phyloP scores from a whole-genome alignment of 2,329 filamentous ascomycete species.

The Colletotrichum euphorbiae region DNA sequence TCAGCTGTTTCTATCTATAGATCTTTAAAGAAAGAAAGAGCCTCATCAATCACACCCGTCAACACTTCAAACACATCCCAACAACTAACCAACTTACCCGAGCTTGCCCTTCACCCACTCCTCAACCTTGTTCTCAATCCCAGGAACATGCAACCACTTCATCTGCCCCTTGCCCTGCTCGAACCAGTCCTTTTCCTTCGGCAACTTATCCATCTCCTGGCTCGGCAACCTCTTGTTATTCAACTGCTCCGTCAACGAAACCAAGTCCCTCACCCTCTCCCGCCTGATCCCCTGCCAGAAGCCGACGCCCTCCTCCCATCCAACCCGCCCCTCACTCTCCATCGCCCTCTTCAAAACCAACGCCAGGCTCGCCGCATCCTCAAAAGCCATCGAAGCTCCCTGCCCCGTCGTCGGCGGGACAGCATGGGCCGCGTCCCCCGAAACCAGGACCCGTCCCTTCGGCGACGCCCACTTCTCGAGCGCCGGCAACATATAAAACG shows the following conservation, averaged over 20 bases:
- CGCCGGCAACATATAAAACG: conserved; percentile 60
- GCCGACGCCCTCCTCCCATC: conserved; percentile 44
- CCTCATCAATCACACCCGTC: not conserved
- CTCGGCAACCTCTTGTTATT: conserved; percentile 59
- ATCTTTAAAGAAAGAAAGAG: not conserved
- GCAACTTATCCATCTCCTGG: conserved; percentile 40
- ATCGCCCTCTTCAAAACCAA: conserved; percentile 49
- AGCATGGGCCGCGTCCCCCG: conserved; percentile 62
- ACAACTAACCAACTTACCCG: not conserved
- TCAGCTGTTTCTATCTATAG: too few relatives aligned
- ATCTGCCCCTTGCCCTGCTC: conserved; percentile 43
- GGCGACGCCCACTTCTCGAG: conserved; percentile 58
- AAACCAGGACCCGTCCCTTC: conserved; percentile 53
- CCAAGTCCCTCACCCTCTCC: conserved; percentile 58
- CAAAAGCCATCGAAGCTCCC: conserved; percentile 60
- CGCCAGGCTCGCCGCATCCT: conserved; percentile 61
- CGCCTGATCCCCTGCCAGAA: conserved; percentile 63
- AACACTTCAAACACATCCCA: not conserved
- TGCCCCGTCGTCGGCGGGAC: conserved; percentile 61
- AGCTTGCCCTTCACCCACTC: conserved; percentile 41
- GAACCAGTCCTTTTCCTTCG: conserved; percentile 27
- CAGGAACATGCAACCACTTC: conserved; percentile 56
- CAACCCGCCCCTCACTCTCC: conserved; percentile 41
- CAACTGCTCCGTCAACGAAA: conserved; percentile 61
- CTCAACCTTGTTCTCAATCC: conserved; percentile 51